Evolutionary conservation across 495 filamentous ascomycete species (phyloP).

Genomic region (Bathelium albidoporum): DNA sequence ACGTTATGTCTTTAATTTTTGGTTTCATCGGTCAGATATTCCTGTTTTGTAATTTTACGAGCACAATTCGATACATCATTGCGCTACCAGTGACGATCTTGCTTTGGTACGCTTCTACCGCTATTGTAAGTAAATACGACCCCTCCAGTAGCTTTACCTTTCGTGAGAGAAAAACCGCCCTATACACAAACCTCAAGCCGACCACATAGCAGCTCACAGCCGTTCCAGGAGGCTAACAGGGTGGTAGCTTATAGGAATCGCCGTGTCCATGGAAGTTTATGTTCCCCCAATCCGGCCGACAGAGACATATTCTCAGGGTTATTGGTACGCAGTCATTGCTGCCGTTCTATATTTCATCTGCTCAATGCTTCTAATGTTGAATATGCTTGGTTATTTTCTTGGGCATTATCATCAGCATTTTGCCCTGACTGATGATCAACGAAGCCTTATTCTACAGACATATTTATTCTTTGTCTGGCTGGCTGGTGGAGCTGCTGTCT

Average conservation of each 20-base stretch:
- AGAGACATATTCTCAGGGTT: slow-evolving; percentile 62
- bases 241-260: slow-evolving; percentile 49
- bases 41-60: slow-evolving; percentile 76
- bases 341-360: slow-evolving; percentile 55
- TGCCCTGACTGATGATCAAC: slow-evolving; percentile 59
- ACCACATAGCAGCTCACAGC: no score
- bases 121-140: slow-evolving; percentile 43
- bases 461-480: slow-evolving; percentile 55
- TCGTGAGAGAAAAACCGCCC: no score
- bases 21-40: slow-evolving; percentile 63
- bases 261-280: slow-evolving; percentile 49
- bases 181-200: no score
- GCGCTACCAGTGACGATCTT: slow-evolving; percentile 60
- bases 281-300: slow-evolving; percentile 45
- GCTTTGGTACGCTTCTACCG: slow-evolving; percentile 56
- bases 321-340: slow-evolving; percentile 67
- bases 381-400: slow-evolving; percentile 68
- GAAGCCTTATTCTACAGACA: slow-evolving; percentile 55
- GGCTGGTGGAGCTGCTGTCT: slow-evolving; percentile 48
- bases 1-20: slow-evolving; percentile 53
- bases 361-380: slow-evolving; percentile 55
- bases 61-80: slow-evolving; percentile 65
- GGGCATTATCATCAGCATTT: slow-evolving; percentile 73
- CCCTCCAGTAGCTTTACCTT: neutral
- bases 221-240: neutral